These are phyloP conservation scores for Penicillium sp. DNA, from an alignment of 2,329 filamentous ascomycete species.

Conservation along the genomic window DNA sequence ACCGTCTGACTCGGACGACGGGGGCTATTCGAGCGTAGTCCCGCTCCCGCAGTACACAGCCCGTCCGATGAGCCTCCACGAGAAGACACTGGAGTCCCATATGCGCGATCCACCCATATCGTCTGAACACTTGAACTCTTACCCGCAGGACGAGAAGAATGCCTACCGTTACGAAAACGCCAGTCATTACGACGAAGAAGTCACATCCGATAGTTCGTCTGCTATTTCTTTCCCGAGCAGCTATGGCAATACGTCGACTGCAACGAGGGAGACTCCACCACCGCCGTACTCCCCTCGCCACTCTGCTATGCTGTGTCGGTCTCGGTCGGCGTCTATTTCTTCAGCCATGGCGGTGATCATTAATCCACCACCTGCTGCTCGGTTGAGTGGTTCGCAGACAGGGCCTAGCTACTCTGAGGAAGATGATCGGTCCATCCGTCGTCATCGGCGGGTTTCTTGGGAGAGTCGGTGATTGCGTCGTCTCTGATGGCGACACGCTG, in stretches of 20 bases:
- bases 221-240: constrained; percentile 43
- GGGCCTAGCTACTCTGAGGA: constrained; percentile 25
- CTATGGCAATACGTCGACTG: constrained; percentile 45
- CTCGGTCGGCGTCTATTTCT: constrained; percentile 35
- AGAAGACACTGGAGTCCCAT: constrained; percentile 40
- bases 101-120: constrained; percentile 32
- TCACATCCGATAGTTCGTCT: constrained; percentile 40
- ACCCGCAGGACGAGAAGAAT: constrained; percentile 32
- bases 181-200: constrained; percentile 32
- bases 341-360: constrained; percentile 26
- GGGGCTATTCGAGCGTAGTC: constrained; percentile 32
- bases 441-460: constrained; percentile 27
- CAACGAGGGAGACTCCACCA: constrained; percentile 42
- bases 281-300: constrained; percentile 40
- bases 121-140: constrained; percentile 17
- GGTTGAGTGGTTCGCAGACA: constrained; percentile 29
- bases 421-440: constrained; percentile 22
- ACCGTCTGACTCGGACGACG: constrained; percentile 22
- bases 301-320: constrained; percentile 29
- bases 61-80: constrained; percentile 37
- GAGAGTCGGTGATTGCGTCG: constrained; percentile 24
- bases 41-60: constrained; percentile 43
- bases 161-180: constrained; percentile 33
- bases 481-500: neutral
- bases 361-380: constrained; percentile 26